Percentiles rank a stretch among this genome's conserved stretches.
These are phyloP conservation scores for Hemisphaericaspora xylofermentans DNA, from an alignment of 1,139 yeast species.

Conservation along the genomic window DNA sequence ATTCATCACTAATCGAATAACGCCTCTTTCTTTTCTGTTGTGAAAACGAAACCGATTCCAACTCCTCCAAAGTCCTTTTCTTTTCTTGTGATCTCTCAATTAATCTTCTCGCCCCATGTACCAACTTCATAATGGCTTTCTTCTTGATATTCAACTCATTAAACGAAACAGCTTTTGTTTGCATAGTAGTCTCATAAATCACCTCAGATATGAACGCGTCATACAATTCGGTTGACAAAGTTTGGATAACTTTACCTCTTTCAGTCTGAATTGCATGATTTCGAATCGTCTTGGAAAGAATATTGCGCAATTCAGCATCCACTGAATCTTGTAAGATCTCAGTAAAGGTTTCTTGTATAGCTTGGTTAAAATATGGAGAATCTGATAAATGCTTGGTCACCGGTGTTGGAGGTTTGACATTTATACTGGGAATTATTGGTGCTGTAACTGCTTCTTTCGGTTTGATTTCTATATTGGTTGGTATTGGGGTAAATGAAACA, in stretches of 20 bases:
- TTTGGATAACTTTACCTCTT: constrained; percentile 31
- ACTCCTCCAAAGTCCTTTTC: constrained; percentile 41
- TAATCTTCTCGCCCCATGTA: constrained; percentile 24
- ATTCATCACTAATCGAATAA: constrained; percentile 16
- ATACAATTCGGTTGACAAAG: constrained; percentile 50
- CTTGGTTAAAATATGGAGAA: constrained; percentile 18
- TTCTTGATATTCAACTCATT: constrained; percentile 25
- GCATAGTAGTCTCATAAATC: constrained; percentile 40
- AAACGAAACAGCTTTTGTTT: constrained; percentile 40
- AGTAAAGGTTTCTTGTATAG: constrained; percentile 25
- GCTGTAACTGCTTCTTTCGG: constrained; percentile 6
- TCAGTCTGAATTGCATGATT: constrained; percentile 22
- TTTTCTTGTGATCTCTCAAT: constrained; percentile 22
- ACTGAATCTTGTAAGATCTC: constrained; percentile 32
- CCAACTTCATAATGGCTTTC: constrained; percentile 24
- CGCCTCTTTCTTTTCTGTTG: constrained; percentile 23
- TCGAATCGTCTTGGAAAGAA: constrained; percentile 27
- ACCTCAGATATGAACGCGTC: constrained; percentile 61
- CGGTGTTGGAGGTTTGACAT: constrained; percentile 4
- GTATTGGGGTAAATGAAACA: neutral
- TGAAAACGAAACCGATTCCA: constrained; percentile 36
- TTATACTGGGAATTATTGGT: constrained; percentile 11
- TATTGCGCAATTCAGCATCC: constrained; percentile 24
- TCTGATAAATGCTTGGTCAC: constrained; percentile 17
- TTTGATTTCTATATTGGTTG: constrained; percentile 1